Base-by-base conservation (phyloP, 306 rosid species). In the Carpinus fangiana region DNA sequence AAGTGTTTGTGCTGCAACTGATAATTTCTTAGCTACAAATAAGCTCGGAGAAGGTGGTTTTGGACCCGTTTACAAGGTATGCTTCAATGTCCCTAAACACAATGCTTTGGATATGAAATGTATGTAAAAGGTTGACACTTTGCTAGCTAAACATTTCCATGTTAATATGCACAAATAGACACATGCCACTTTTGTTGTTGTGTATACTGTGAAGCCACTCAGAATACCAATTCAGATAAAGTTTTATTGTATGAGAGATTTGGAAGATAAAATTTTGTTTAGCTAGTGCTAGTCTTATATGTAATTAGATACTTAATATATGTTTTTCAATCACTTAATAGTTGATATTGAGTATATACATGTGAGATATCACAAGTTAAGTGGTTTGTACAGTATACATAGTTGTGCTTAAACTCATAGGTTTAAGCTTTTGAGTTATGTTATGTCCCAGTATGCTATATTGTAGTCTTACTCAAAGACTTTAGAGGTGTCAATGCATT, bases 11-110 rank as follows among this genome's bases (percentile, higher is more conserved):
- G 59, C 76, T 1, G 85, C 83, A 12, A 78, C 88, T 16, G 0
- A 85, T 78, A 75, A 75, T 28, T 81, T 85, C 20, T 75, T 79
- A 57, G 28, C 36, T 12, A 21, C 45, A 81, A 81, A 78, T 34
- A 85, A 78, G 55, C 86, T 78, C 9, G 88, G 86, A 1, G 88
- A 85, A 64, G 86, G 86, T 21, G 88, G 86, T 21, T 85, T 85
- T 81, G 88, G 88, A 64, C 88, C 85, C 1, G 85, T 85, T 78
- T 81, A 81, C 53, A 85, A 78, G 86, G 86, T 21, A 84, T 10
- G 14, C 14, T 73, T 23, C 43, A 88, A 0, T 17, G 17, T 31
- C 76, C 45, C 3, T 62, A 31, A 62, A 5, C 2, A 0, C 18
- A 62, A 2, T 28, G 7, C 5, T n/a, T 54, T 17, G 3, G 23